Evolutionary conservation across 441 rosid species (phyloP).

Genomic region (Jatropha podagrica): DNA sequence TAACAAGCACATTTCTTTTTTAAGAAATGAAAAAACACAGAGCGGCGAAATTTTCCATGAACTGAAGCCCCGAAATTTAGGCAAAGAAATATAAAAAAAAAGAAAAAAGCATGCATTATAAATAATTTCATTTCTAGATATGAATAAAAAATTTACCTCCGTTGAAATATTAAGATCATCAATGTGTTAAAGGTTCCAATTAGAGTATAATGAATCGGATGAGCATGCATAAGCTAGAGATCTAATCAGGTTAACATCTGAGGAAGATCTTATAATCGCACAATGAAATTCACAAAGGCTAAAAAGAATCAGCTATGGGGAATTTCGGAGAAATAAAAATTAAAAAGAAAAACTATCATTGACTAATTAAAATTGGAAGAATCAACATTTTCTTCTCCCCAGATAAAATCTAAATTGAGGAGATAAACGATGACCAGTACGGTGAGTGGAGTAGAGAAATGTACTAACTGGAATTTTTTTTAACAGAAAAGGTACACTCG

Average conservation of each 20-base stretch:
- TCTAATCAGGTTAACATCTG: background rate
- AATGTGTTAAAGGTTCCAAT: background rate
- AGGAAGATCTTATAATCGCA: background rate
- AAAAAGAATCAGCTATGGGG: background rate
- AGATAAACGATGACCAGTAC: background rate
- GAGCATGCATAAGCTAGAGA: background rate
- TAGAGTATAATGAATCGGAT: background rate
- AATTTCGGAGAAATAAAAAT: background rate
- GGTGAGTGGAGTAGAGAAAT: constrained; percentile 1
- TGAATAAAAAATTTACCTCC: background rate
- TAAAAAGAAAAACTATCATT: background rate
- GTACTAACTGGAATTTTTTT: background rate
- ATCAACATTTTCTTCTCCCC: background rate
- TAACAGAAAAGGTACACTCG: background rate
- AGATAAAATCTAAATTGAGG: constrained; percentile 1
- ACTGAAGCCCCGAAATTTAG: background rate
- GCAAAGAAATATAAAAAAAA: background rate
- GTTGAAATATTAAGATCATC: background rate
- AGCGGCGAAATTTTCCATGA: background rate
- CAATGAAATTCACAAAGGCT: background rate
- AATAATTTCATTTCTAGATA: background rate
- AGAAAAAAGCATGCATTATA: background rate
- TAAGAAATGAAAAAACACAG: background rate
- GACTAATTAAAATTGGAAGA: background rate
- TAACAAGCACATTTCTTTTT: too few relatives aligned